These are phyloP conservation scores for Coelastrella sp. DNA, from an alignment of 139 green algal genomes.

Conservation along the genomic window DNA sequence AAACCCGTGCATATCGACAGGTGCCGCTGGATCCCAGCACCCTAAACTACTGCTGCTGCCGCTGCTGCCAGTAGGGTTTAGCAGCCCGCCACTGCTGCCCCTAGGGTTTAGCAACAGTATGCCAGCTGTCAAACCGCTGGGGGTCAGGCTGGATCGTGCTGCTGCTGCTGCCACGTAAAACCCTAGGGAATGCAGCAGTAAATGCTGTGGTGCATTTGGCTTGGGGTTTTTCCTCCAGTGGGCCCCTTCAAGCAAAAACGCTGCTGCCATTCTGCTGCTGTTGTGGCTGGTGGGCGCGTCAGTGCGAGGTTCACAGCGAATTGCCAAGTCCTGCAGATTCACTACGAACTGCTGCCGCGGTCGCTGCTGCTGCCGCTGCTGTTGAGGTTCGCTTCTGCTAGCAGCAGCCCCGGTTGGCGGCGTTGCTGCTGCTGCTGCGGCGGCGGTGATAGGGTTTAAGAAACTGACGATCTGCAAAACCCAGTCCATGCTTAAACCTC, in stretches of 20 bases:
- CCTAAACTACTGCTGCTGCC: constrained; percentile 15
- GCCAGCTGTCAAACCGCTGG: constrained; percentile 48
- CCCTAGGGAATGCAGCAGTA: constrained; percentile 62
- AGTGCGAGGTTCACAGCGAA: constrained; percentile 47
- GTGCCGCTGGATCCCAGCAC: background rate
- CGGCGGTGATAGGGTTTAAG: background rate
- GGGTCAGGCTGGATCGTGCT: constrained; percentile 5
- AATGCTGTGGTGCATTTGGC: constrained; percentile 26
- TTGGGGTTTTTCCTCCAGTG: constrained; percentile 42
- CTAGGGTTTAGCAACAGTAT: background rate
- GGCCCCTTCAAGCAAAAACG: constrained; percentile 44
- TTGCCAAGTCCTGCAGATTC: constrained; percentile 46
- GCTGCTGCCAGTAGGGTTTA: background rate
- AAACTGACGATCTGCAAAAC: background rate
- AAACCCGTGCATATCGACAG: constrained; percentile 42
- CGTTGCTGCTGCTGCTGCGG: constrained; percentile 17
- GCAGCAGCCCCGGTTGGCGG: background rate
- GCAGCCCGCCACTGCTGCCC: background rate
- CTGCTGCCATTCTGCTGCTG: constrained; percentile 41
- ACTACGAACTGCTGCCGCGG: background rate
- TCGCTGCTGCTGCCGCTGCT: constrained; percentile 26
- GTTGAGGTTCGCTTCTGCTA: constrained; percentile 3
- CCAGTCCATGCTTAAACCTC: constrained; percentile 38
- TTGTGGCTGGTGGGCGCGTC: constrained; percentile 17
- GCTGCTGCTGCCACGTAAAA: constrained; percentile 65